phyloP scores from a whole-genome alignment of 805 yeast genomes.

The Metschnikowia similis region DNA sequence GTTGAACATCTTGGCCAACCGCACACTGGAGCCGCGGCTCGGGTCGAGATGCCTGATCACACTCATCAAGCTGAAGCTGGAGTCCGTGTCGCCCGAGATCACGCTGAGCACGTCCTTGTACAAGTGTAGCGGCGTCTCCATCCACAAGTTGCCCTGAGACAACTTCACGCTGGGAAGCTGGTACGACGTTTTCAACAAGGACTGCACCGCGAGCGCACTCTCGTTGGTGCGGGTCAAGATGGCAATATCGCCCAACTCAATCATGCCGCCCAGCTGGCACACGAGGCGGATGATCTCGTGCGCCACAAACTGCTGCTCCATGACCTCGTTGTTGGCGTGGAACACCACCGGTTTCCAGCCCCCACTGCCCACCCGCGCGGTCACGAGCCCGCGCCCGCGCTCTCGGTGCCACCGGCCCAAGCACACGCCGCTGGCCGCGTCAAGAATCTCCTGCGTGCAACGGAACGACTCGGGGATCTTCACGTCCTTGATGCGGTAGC shows the following conservation, averaged over 20 bases:
- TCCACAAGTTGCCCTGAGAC: slow-evolving; percentile 16
- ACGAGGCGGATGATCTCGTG: slow-evolving; percentile 16
- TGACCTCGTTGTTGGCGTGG: background rate
- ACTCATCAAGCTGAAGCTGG: slow-evolving; percentile 31
- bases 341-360: slow-evolving; percentile 9
- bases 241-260: slow-evolving; percentile 15
- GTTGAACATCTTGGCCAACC: slow-evolving; percentile 29
- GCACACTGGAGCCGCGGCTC: slow-evolving; percentile 17
- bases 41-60: slow-evolving; percentile 25
- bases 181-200: slow-evolving; percentile 7
- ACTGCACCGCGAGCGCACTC: slow-evolving; percentile 12
- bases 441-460: slow-evolving; percentile 53
- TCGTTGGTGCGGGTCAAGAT: slow-evolving; percentile 14
- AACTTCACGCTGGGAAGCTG: slow-evolving; percentile 13
- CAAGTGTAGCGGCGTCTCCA: slow-evolving; percentile 9
- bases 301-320: slow-evolving; percentile 9
- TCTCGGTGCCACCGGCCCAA: background rate
- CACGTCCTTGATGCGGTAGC: slow-evolving; percentile 22
- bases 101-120: slow-evolving; percentile 14
- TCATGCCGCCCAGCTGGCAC: slow-evolving; percentile 17
- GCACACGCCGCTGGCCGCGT: slow-evolving; percentile 32
- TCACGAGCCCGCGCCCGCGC: slow-evolving; percentile 1
- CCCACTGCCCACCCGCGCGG: slow-evolving; percentile 1
- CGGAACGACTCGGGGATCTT: slow-evolving; percentile 53
- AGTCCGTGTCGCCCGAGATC: slow-evolving; percentile 25